Evolutionary conservation across 352 stramenopile genomes (phyloP).

Genomic region (Globisporangium nunn): DNA sequence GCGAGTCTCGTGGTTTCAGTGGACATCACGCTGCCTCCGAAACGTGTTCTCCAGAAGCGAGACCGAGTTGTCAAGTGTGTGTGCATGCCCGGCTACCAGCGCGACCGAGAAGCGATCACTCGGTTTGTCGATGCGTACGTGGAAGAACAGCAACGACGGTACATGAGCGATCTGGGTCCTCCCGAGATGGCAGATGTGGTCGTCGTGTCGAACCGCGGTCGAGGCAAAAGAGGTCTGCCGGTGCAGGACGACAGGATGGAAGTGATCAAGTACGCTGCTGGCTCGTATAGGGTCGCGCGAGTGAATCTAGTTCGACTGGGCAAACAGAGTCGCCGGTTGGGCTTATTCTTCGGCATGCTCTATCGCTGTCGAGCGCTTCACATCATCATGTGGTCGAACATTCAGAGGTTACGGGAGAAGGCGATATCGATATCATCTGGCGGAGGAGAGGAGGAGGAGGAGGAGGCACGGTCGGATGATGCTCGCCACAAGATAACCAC

Average conservation of each 20-base stretch:
- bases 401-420: conserved; percentile 18
- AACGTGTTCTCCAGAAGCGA: conserved; percentile 58
- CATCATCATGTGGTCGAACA: conserved; percentile 51
- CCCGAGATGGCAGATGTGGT: conserved; percentile 45
- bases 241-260: conserved; percentile 34
- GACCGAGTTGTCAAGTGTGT: conserved; percentile 64
- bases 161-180: conserved; percentile 42
- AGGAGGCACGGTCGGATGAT: neutral
- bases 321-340: conserved; percentile 66
- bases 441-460: neutral
- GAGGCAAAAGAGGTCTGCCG: conserved; percentile 11
- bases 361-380: conserved; percentile 65
- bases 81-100: conserved; percentile 43
- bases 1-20: conserved; percentile 41
- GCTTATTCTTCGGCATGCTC: conserved; percentile 68
- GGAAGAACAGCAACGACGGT: conserved; percentile 59
- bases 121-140: conserved; percentile 59
- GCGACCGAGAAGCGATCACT: conserved; percentile 36
- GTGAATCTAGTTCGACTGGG: conserved; percentile 46
- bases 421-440: neutral
- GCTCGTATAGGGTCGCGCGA: conserved; percentile 60
- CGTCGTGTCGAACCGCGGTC: conserved; percentile 44
- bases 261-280: conserved; percentile 52
- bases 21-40: conserved; percentile 61
- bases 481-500: neutral